Conservation (phyloP, 768 basidiomycete genomes). For the Tylopilus vinaceipallidus region DNA sequence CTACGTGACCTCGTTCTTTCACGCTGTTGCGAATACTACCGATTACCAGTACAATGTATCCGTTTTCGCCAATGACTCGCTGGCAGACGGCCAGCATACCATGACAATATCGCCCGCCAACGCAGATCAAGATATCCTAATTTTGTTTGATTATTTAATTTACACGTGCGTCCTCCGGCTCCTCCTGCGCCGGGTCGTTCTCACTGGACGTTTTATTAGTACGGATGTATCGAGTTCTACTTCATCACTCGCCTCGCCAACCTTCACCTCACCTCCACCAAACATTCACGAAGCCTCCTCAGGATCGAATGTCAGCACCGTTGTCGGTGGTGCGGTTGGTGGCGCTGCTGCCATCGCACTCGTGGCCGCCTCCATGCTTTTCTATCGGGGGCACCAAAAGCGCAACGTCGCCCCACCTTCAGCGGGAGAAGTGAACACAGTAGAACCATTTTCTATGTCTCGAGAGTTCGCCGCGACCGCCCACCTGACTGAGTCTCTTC, state of each 20-base stretch:
- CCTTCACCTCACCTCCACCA: not conserved
- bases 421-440: not conserved
- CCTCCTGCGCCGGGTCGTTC: not conserved
- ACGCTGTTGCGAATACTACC: not conserved
- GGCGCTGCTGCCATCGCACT: not conserved
- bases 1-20: not conserved
- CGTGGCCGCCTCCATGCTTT: not conserved
- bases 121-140: not conserved
- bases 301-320: not conserved
- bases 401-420: not conserved
- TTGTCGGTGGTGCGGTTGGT: not conserved
- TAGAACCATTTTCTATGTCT: not conserved
- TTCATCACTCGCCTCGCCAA: not conserved
- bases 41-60: constrained; percentile 13
- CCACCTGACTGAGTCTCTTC: too few relatives aligned
- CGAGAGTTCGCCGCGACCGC: not conserved
- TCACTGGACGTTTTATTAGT: constrained; percentile 3
- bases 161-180: constrained; percentile 10
- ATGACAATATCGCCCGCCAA: constrained; percentile 7
- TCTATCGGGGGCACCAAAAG: constrained; percentile 1
- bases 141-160: constrained; percentile 17
- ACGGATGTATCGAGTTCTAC: not conserved
- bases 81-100: constrained; percentile 1
- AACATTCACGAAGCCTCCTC: too few relatives aligned
- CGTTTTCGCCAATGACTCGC: constrained; percentile 12